A percentile compares a stretch with the other conserved stretches of the same genome.
Conservation (phyloP, 169 alveolate species). For the Plasmodium gallinaceum region DNA sequence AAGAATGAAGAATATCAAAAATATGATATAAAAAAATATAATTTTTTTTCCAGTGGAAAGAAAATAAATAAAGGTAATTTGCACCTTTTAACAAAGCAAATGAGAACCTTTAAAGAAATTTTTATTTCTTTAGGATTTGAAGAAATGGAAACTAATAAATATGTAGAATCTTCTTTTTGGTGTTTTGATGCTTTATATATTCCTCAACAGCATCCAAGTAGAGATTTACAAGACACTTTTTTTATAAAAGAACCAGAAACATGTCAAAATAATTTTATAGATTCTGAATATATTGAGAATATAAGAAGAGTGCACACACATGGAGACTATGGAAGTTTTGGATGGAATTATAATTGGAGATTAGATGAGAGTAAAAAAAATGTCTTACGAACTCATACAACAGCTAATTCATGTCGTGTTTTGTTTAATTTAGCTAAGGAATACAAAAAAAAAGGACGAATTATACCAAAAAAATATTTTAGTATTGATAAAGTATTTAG, state of each 20-base stretch:
- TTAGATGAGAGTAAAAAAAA: conserved; percentile 86
- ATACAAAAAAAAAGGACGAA: conserved; percentile 81
- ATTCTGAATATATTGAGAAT: conserved; percentile 90
- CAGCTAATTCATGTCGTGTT: conserved; percentile 98
- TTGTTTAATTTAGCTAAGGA: conserved; percentile 95
- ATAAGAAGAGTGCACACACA: conserved; percentile 95
- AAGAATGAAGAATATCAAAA: conserved; percentile 57
- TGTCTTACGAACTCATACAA: conserved; percentile 98
- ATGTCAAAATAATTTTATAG: conserved; percentile 2
- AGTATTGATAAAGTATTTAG: conserved; percentile 99
- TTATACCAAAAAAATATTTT: conserved; percentile 95
- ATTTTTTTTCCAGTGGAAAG: conserved; percentile 89
- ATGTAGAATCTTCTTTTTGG: conserved; percentile 99
- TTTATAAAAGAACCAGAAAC: conserved; percentile 89
- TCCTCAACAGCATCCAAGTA: conserved; percentile 99
- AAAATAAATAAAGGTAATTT: conserved; percentile 89
- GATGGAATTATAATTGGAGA: conserved; percentile 98
- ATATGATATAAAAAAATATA: conserved; percentile 86
- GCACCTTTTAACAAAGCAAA: conserved; percentile 91
- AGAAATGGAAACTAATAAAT: conserved; percentile 99
- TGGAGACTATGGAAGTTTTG: conserved; percentile 96
- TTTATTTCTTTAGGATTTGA: conserved; percentile 95
- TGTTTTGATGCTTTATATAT: conserved; percentile 99
- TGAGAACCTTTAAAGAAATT: conserved; percentile 89
- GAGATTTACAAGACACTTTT: conserved; percentile 99